A percentile compares a stretch with the other conserved stretches of the same genome.
Evolutionary conservation across 2,329 filamentous ascomycete genomes (phyloP).

Genomic region (Botrytis fabae): DNA sequence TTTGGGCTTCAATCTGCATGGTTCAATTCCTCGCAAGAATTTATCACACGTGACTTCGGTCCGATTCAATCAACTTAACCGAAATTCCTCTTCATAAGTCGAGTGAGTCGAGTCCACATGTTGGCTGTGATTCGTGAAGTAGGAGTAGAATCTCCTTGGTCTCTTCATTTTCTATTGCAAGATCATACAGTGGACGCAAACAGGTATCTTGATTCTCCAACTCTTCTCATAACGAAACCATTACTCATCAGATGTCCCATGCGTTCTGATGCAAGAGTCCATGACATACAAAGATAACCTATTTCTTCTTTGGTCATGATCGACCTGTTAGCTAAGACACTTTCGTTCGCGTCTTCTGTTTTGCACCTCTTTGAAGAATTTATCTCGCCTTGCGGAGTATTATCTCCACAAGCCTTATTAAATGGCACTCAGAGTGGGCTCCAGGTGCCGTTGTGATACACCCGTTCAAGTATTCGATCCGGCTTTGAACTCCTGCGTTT

Average conservation of each 20-base stretch:
- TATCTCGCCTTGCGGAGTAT: not conserved
- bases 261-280: not conserved
- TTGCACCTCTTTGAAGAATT: not conserved
- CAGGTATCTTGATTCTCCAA: not conserved
- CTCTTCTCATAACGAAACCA: not conserved
- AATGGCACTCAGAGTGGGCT: not conserved
- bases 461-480: not conserved
- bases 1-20: too few relatives aligned
- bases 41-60: not conserved
- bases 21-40: not conserved
- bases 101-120: not conserved
- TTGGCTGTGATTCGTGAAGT: not conserved
- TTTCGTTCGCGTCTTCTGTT: not conserved
- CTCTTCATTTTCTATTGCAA: not conserved
- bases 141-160: not conserved
- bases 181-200: not conserved
- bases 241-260: not conserved
- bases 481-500: not conserved
- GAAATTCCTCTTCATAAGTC: not conserved
- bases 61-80: not conserved
- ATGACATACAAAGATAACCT: not conserved
- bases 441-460: not conserved
- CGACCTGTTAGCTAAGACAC: slow-evolving; percentile 5
- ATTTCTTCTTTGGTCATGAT: slow-evolving; percentile 11
- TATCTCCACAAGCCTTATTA: not conserved